Evolutionary conservation across 78 protist species (phyloP), one percentile per base, ranked within the genome.

Genomic region (Diacronema lutheri): DNA sequence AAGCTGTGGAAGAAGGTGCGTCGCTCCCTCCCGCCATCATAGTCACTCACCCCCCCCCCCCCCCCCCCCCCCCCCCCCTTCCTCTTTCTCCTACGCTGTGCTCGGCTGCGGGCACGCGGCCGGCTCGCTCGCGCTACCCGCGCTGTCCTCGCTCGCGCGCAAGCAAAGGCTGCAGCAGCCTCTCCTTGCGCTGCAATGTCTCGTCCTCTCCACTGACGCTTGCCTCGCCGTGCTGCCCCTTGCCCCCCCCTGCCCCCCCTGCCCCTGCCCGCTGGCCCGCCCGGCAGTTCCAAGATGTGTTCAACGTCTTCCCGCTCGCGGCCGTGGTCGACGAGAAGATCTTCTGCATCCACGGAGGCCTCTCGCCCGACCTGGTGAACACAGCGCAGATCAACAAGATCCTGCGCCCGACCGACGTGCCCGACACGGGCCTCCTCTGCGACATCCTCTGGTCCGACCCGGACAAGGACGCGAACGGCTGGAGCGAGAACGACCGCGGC

Each of bases 301-400:
- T 85, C 88, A 72, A 85, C 69, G 13, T 7, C 84, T 44, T 98
- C 69, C 99, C 99, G 61, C 84, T 97, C 19, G 96, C 98, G 6
- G 99, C 99, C 16, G 87, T 97, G 73, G 92, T 98, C 1, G 99
- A 94, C 83, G 99, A 97, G 83, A 96, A 96, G 91, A 97, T 97
- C 92, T 92, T 97, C 86, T 97, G 99, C 93, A 95, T 93, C 90
- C 99, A 97, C 82, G 99, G 99, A n/a, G 99, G 99, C 71, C 93
- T 97, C 55, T 93, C 97, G 6, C 77, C 77, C 5, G 77, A 69
- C n/a, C 77, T 69, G 56, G 16, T 12, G 10, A 9, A 83, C n/a
- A 87, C 95, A 94, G 96, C 95, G 14, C 98, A 97, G 86, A 90
- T 99, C 76, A 69, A 94, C 46, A 62, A 94, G 29, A 71, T 96